Evolutionary conservation across 345 rosid genomes (phyloP), one percentile per base, ranked within the genome.

Genomic region (Salix viminalis): DNA sequence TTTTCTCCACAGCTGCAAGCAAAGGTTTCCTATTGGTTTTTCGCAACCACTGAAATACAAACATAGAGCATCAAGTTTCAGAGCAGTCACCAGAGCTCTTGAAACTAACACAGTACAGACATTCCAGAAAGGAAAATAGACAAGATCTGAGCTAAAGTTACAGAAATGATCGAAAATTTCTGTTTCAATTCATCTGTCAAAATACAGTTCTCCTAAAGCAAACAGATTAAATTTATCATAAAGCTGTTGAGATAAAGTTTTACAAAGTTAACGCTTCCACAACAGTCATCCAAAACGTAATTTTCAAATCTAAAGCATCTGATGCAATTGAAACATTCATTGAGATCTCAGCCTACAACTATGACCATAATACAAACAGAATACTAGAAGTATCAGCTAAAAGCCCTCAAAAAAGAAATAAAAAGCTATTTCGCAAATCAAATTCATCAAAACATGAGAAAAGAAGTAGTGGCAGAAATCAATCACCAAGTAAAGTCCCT

Each of bases 1-100:
- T 95, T 80, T 93, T 95, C 83, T 93, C 99, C 77, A 95, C 77
- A 0, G 99, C 96, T 39, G 93, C 92, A 74, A 88, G 82, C 88
- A 95, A 69, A 72, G 96, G 94, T 80, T 93, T 92, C 73, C 94
- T 84, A 75, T 93, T 86, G 64, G 93, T 92, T 83, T 88, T 89
- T 80, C 88, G 79, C 83, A 95, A 80, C 97, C 97, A 92, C 99
- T 95, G 77, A 60, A 76, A 69, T 77, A 81, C 69, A 78, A 66
- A n/a, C 77, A 80, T 62, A 32, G 2, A 67, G 3, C 66, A 56
- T 50, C 41, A 52, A 13, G n/a, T 12, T 24, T 68, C 54, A 65
- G 73, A 70, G 34, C 42, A 23, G 28, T 39, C 72, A 50, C 44
- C 48, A 48, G 30, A 71, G 28, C 19, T 39, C 2, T 41, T 39